Base-by-base conservation (phyloP, 2,329 filamentous ascomycete genomes). In the Kalaharituber pfeilii region DNA sequence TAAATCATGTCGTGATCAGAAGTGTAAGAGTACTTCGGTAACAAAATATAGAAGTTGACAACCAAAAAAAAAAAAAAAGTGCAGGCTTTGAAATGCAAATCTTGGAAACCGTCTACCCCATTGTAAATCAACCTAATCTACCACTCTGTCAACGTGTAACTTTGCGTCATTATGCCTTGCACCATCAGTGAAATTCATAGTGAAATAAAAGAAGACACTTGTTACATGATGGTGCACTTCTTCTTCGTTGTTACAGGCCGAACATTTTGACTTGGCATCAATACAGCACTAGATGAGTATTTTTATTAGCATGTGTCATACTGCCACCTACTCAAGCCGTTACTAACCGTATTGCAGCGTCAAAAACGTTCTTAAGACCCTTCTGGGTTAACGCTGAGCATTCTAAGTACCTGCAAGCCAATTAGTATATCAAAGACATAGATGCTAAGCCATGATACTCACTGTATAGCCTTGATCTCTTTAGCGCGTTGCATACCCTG, bases 301-400 rank as follows among this genome's bases (percentile, higher is more conserved):
- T 39, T 42, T 54, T 50, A 57, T 42, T 50, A 49, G 27, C 26
- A 15, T 15, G 56, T 36, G 24, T 22, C 9, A 33, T 29, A n/a
- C n/a, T 24, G 20, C 33, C 5, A 27, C 13, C 8, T 42, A 33
- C 49, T 50, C 27, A 33, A 39, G 52, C 36, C n/a, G 20, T 6
- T 36, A 71, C 82, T 64, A 73, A 96, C 91, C 91, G 82, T 67
- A 98, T 98, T 29, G 91, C 91, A 72, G 95, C 89, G 67, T 98
- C 91, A 67, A 98, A 98, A 50, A 98, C 91, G 65, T 86, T 94
- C 81, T 98, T 98, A 64, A 98, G 71, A 70, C 95, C 95, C 66
- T 89, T 77, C 74, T 96, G 91, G 33, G 91, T 98, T 62, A 98
- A 74, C 49, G 91, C 91, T 52, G 91, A 96, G 73, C 91, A 98